These are phyloP conservation scores for Carex parvula DNA, from an alignment of 176 grass and related monocot species.

Conservation along the genomic window DNA sequence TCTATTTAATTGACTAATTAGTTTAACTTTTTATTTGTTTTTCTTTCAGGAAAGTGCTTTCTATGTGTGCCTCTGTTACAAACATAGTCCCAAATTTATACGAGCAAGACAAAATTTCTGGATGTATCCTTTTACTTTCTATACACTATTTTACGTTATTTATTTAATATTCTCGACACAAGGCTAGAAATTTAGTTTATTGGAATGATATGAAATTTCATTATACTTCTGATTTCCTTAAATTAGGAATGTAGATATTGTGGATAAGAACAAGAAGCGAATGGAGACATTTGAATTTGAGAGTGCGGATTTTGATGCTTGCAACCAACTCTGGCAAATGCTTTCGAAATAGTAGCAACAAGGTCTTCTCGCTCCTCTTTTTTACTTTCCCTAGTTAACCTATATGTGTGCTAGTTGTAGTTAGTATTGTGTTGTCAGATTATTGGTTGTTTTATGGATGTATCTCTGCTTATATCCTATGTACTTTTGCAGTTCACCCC, in stretches of 20 bases:
- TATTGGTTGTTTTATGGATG: background rate
- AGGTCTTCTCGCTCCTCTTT: background rate
- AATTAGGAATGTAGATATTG: constrained; percentile 44
- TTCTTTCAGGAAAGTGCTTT: constrained; percentile 54
- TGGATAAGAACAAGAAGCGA: constrained; percentile 55
- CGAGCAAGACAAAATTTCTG: constrained; percentile 55
- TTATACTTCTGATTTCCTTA: constrained; percentile 9
- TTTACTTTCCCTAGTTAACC: background rate
- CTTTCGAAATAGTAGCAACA: constrained; percentile 24
- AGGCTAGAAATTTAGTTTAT: background rate
- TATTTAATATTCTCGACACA: background rate
- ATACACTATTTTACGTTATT: background rate
- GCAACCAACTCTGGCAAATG: constrained; percentile 63
- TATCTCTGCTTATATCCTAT: background rate
- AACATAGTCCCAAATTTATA: constrained; percentile 67
- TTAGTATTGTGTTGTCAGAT: background rate
- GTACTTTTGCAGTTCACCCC: background rate
- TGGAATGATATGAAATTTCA: background rate
- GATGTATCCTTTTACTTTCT: constrained; percentile 76
- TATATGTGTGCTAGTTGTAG: background rate
- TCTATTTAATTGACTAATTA: constrained; percentile 18
- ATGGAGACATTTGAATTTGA: constrained; percentile 52
- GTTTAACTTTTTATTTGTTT: constrained; percentile 14
- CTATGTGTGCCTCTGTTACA: constrained; percentile 75
- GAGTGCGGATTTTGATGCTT: constrained; percentile 36